These are phyloP conservation scores for Cordyceps fumosorosea DNA, from an alignment of 2,329 filamentous ascomycete genomes.

Conservation along the genomic window DNA sequence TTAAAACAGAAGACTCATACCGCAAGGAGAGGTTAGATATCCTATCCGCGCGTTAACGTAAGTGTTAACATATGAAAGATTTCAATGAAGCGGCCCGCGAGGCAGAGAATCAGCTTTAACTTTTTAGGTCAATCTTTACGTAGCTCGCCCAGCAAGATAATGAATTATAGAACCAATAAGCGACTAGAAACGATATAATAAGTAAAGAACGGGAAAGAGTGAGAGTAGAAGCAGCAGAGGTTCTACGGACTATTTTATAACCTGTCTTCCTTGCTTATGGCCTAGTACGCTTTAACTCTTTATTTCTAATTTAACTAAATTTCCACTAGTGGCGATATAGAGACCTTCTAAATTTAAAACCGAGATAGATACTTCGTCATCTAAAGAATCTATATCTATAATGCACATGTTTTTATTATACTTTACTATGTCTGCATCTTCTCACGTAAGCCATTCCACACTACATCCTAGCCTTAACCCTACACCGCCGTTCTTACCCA, in stretches of 20 bases:
- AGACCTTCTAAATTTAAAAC: background rate
- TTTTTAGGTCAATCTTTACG: no score
- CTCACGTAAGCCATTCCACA: background rate
- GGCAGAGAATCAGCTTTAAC: background rate
- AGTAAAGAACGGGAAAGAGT: background rate
- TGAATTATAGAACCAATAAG: background rate
- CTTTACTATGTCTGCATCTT: background rate
- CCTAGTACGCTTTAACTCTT: no score
- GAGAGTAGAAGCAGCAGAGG: background rate
- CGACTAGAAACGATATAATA: background rate
- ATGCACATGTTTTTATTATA: background rate
- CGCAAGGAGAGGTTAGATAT: slow-evolving; percentile 3
- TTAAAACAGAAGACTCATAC: background rate
- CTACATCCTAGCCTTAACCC: background rate
- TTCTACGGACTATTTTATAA: slow-evolving; percentile 6
- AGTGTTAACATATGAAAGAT: background rate
- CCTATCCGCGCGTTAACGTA: background rate
- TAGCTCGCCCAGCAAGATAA: background rate
- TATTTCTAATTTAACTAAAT: no score
- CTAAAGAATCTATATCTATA: background rate
- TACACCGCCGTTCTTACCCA: background rate
- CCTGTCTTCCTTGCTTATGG: background rate
- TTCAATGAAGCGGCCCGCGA: background rate
- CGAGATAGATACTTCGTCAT: background rate
- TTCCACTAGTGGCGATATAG: background rate